Conservation (phyloP, 352 stramenopile species). For the Pythium pyrilobum region DNA sequence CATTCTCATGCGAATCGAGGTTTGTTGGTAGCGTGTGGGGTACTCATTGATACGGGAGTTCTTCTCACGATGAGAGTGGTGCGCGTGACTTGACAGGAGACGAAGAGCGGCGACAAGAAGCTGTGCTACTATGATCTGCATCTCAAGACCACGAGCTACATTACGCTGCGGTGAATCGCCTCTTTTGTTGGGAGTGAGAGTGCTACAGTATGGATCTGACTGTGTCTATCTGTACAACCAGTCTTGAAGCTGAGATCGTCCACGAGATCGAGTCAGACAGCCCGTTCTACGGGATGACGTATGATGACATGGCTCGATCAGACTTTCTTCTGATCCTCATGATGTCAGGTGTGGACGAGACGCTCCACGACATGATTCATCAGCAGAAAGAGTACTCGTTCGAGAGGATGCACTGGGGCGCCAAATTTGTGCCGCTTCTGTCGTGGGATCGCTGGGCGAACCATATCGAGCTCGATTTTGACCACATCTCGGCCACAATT, state of each 20-base stretch:
- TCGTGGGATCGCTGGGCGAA: constrained; percentile 29
- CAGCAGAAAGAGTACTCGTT: constrained; percentile 43
- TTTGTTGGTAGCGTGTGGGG: constrained; percentile 14
- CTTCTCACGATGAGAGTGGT: background rate
- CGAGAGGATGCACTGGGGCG: constrained; percentile 35
- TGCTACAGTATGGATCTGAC: background rate
- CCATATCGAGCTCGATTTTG: constrained; percentile 38
- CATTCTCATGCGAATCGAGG: constrained; percentile 61
- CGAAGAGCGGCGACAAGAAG: constrained; percentile 32
- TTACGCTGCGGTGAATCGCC: constrained; percentile 45
- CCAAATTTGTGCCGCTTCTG: constrained; percentile 34
- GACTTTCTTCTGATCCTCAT: constrained; percentile 57
- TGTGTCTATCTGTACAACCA: constrained; percentile 10
- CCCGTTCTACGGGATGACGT: constrained; percentile 37
- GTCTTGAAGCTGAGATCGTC: constrained; percentile 47
- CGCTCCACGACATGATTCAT: constrained; percentile 54
- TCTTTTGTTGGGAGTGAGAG: background rate
- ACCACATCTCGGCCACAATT: constrained; percentile 31
- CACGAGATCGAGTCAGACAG: constrained; percentile 36
- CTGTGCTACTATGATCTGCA: constrained; percentile 63
- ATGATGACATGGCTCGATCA: constrained; percentile 24
- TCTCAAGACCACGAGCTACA: constrained; percentile 38
- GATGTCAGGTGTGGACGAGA: constrained; percentile 51
- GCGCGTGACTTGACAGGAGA: constrained; percentile 20
- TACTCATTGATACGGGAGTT: too few relatives aligned